Evolutionary conservation across 2,329 filamentous ascomycete species (phyloP), one percentile per base, ranked within the genome.

Genomic region (Cercospora zeina): DNA sequence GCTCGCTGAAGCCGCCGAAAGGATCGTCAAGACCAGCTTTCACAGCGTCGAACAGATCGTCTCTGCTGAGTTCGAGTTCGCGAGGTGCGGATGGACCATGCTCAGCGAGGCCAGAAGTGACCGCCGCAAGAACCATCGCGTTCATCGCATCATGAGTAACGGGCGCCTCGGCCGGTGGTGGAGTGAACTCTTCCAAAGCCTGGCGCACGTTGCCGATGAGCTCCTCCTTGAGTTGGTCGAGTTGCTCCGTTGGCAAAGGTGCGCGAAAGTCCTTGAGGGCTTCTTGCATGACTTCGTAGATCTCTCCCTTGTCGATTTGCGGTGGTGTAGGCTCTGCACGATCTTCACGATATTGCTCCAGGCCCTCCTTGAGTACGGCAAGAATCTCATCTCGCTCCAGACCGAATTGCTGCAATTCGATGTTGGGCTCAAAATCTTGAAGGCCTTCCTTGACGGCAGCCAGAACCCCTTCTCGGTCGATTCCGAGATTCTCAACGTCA

Each of bases 391-490:
- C 91, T 4, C 91, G 85, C 74, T 96, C 93, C 0, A 97, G 81
- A 1, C 93, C 93, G 65, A 96, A 89, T 70, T 96, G 91, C 69
- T 96, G 89, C 4, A 96, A 83, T 69, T 96, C 89, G 55, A 96
- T 91, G 70, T 97, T 91, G 0, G 93, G 93, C 77, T 96, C 96
- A 77, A 96, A 96, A 58, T 87, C 90, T 73, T 97, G 93, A 86
- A 92, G 96, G 0, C 93, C 93, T 69, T 96, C 92, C 68, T 88
- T 87, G 13, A 97, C 89, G 2, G 93, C 92, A 30, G 89, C 84
- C 1, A 97, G 84, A 36, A 97, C 90, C 62, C 96, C 91, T 54
- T 96, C 91, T 77, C 78, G 37, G 77, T 79, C 51, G 76, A 78
- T 56, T 80, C 75, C 67, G 2, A 62, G 55, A 53, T 58, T 64